Percentiles rank a stretch among this genome's conserved stretches.
Evolutionary conservation across 495 filamentous ascomycete genomes (phyloP).

Genomic region (Aspergillus biplanus): DNA sequence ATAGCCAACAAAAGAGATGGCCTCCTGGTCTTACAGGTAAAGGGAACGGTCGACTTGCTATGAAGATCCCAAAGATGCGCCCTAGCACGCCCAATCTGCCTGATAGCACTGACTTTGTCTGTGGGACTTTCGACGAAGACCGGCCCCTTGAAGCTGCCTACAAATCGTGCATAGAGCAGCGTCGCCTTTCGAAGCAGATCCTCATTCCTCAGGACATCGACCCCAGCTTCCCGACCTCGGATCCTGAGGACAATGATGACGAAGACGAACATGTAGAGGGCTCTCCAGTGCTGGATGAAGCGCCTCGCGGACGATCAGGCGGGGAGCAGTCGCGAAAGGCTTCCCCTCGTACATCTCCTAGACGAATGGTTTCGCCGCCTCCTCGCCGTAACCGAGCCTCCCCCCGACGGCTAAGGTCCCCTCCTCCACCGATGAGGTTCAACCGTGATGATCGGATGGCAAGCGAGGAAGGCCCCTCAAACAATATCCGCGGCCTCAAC

Average conservation of each 20-base stretch:
- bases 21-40: slow-evolving; percentile 33
- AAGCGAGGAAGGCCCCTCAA: slow-evolving; percentile 31
- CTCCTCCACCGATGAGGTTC: slow-evolving; percentile 51
- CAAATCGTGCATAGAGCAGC: slow-evolving; percentile 79
- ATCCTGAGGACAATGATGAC: slow-evolving; percentile 82
- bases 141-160: slow-evolving; percentile 92
- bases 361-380: slow-evolving; percentile 58
- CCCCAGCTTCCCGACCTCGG: slow-evolving; percentile 92
- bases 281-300: slow-evolving; percentile 36
- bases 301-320: slow-evolving; percentile 39
- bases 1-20: slow-evolving; percentile 37
- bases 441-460: slow-evolving; percentile 33
- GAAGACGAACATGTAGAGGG: slow-evolving; percentile 57
- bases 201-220: slow-evolving; percentile 93
- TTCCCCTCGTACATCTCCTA: slow-evolving; percentile 46
- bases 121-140: slow-evolving; percentile 95
- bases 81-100: slow-evolving; percentile 81
- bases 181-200: slow-evolving; percentile 76
- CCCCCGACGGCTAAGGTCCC: slow-evolving; percentile 68
- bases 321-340: slow-evolving; percentile 30
- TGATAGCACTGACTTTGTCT: slow-evolving; percentile 97
- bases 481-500: slow-evolving; percentile 40
- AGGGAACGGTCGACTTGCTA: slow-evolving; percentile 27
- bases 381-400: slow-evolving; percentile 68
- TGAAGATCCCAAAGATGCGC: slow-evolving; percentile 62